Percentiles rank a stretch among this genome's conserved stretches.
Evolutionary conservation across 495 filamentous ascomycete species (phyloP).

Genomic region (Aspergillus coremiiformis): DNA sequence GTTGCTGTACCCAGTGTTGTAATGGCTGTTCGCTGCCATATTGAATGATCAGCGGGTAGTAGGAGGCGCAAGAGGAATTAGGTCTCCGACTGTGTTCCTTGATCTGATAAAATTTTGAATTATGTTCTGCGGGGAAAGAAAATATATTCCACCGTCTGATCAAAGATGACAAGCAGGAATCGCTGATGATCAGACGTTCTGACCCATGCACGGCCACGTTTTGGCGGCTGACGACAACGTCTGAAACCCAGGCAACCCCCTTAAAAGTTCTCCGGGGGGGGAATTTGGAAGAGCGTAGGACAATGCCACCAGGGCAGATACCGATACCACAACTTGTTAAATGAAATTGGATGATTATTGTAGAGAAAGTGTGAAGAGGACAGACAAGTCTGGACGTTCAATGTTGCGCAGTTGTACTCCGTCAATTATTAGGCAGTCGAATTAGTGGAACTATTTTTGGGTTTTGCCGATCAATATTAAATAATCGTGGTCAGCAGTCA

Average conservation of each 20-base stretch:
- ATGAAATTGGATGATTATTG: background rate
- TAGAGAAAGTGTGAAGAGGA: background rate
- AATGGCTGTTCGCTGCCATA: conserved; percentile 85
- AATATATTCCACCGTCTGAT: background rate
- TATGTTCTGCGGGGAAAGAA: background rate
- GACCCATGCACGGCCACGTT: conserved; percentile 5
- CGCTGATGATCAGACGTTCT: background rate
- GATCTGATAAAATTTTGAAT: background rate
- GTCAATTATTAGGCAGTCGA: conserved; percentile 5
- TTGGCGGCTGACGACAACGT: background rate
- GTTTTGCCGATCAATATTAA: conserved; percentile 6
- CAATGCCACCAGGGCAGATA: background rate
- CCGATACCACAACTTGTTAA: no score
- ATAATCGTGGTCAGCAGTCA: conserved; percentile 1
- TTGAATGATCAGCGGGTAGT: conserved; percentile 14
- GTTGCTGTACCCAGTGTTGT: conserved; percentile 47
- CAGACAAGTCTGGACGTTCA: background rate
- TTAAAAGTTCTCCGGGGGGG: background rate
- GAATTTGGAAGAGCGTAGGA: background rate
- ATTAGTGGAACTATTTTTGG: conserved; percentile 9
- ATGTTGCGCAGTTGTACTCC: background rate
- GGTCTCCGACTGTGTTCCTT: no score
- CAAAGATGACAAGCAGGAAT: background rate
- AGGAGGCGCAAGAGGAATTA: background rate
- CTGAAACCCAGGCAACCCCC: background rate